Conservation (phyloP, 2,329 filamentous ascomycete species). For the Neopestalotiopsis clavispora region DNA sequence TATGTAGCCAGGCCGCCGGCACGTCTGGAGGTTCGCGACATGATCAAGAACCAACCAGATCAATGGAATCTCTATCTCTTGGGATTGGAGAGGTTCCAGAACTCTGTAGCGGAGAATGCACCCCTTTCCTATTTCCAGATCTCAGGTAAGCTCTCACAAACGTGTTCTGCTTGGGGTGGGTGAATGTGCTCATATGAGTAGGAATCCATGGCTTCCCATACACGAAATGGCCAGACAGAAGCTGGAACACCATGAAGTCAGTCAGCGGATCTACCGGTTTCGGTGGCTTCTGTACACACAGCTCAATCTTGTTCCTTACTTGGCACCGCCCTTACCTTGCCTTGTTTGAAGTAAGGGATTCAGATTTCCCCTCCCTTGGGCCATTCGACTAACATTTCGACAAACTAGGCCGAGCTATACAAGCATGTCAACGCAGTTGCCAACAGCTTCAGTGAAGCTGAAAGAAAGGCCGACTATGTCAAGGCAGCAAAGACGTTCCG, state of each 20-base stretch:
- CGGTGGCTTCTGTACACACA: slow-evolving; percentile 79
- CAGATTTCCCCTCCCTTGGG: background rate
- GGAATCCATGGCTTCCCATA: slow-evolving; percentile 82
- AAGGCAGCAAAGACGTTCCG: slow-evolving; percentile 56
- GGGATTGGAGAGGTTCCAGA: background rate
- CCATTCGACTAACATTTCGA: slow-evolving; percentile 18
- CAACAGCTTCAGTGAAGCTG: background rate
- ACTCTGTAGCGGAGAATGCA: background rate
- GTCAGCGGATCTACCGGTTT: slow-evolving; percentile 53
- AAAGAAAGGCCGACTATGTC: background rate
- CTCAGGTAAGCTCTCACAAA: slow-evolving; percentile 58
- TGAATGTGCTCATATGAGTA: slow-evolving; percentile 35
- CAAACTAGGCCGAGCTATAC: slow-evolving; percentile 39
- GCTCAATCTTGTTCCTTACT: slow-evolving; percentile 75
- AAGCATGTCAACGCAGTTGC: background rate
- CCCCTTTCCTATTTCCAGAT: slow-evolving; percentile 78
- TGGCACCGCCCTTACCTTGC: slow-evolving; percentile 86
- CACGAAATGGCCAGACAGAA: slow-evolving; percentile 43
- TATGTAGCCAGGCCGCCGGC: background rate
- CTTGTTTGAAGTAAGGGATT: slow-evolving; percentile 57
- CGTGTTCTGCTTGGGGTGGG: background rate
- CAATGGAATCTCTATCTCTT: background rate
- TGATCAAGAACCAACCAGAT: background rate
- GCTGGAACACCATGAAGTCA: background rate
- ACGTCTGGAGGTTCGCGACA: background rate